Conservation (phyloP, 2,329 filamentous ascomycete genomes). For the Trichoderma lentiforme region DNA sequence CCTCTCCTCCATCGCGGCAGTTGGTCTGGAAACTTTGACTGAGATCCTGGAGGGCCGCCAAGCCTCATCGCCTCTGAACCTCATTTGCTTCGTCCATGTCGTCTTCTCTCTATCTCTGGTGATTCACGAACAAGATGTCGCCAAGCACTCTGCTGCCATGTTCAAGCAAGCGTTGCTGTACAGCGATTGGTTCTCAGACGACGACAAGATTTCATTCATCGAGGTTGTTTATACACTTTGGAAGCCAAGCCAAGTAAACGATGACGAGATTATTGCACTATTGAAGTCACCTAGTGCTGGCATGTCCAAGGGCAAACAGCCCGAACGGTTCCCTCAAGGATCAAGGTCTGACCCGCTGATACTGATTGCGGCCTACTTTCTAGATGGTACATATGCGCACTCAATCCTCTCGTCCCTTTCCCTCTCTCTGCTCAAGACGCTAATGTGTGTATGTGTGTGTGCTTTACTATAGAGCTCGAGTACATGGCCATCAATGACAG, state of each 20-base stretch:
- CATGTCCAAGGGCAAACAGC: slow-evolving; percentile 43
- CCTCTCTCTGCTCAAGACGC: neutral
- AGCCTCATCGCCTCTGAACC: slow-evolving; percentile 40
- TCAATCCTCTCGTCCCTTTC: neutral
- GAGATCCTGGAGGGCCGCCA: slow-evolving; percentile 39
- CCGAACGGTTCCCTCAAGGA: slow-evolving; percentile 21
- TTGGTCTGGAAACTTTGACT: slow-evolving; percentile 42
- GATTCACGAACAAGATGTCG: slow-evolving; percentile 41
- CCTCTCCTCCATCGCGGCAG: slow-evolving; percentile 36
- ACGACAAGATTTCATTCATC: slow-evolving; percentile 40
- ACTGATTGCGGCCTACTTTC: slow-evolving; percentile 43
- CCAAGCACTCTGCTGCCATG: slow-evolving; percentile 36
- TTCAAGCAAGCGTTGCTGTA: slow-evolving; percentile 49
- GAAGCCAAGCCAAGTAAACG: slow-evolving; percentile 40
- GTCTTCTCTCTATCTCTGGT: slow-evolving; percentile 50
- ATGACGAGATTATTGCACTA: slow-evolving; percentile 29
- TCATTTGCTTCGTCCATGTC: slow-evolving; percentile 51
- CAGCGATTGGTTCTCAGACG: slow-evolving; percentile 35
- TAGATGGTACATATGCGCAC: slow-evolving; percentile 42
- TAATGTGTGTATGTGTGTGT: neutral
- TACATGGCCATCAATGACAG: slow-evolving; percentile 36
- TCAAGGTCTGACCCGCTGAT: slow-evolving; percentile 38
- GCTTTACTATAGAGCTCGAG: slow-evolving; percentile 44
- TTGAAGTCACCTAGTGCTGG: slow-evolving; percentile 24
- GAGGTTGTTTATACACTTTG: slow-evolving; percentile 47